These are phyloP conservation scores for Cronartium quercuum DNA, from an alignment of 1,284 basidiomycete genomes.

Conservation along the genomic window DNA sequence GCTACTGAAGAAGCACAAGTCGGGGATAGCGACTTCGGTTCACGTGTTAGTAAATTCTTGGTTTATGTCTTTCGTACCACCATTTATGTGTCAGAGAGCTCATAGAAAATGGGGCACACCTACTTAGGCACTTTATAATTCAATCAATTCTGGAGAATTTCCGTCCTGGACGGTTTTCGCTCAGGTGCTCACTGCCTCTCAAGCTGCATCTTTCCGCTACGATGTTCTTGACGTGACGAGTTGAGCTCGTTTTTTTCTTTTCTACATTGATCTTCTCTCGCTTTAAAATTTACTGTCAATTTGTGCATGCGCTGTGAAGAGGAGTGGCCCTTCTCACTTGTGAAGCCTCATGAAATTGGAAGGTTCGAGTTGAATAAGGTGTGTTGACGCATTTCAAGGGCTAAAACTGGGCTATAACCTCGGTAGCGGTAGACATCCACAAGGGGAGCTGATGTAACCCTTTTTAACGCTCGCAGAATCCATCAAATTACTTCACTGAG, in stretches of 20 bases:
- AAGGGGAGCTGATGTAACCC: too few relatives aligned
- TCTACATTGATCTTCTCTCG: neutral
- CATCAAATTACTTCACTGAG: conserved; percentile 25
- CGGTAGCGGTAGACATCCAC: too few relatives aligned
- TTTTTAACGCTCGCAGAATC: conserved; percentile 9
- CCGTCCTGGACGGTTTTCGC: conserved; percentile 31
- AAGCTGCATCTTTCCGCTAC: conserved; percentile 25
- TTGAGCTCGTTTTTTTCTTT: neutral
- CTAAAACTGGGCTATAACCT: too few relatives aligned
- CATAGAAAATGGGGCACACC: neutral
- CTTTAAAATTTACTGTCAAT: neutral
- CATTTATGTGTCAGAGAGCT: neutral
- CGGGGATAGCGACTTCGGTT: neutral
- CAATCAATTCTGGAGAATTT: conserved; percentile 15
- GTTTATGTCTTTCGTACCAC: neutral
- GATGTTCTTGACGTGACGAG: conserved; percentile 29
- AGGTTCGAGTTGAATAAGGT: conserved; percentile 30
- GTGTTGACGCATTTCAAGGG: too few relatives aligned
- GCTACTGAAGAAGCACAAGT: conserved; percentile 7
- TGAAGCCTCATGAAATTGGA: conserved; percentile 26
- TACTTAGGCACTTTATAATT: conserved; percentile 7
- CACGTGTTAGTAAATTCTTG: conserved; percentile 1
- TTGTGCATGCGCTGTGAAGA: neutral
- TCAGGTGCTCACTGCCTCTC: conserved; percentile 15
- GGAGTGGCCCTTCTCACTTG: conserved; percentile 27